These are phyloP conservation scores for Polytrichum commune DNA, from an alignment of 225 moss, liverwort and hornwort genomes.

Conservation along the genomic window DNA sequence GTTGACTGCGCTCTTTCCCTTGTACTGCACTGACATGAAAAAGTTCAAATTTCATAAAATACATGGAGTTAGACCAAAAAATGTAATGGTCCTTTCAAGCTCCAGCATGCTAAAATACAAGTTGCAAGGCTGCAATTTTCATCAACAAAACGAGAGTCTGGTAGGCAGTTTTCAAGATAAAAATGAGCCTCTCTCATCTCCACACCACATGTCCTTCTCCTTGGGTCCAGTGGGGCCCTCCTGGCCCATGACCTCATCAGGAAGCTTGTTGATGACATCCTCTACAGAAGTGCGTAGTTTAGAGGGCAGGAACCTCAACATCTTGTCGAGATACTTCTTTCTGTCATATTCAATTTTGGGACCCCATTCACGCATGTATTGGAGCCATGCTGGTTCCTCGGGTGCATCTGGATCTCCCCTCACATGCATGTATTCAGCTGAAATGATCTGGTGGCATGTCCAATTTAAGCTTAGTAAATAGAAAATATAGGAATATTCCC, in stretches of 20 bases:
- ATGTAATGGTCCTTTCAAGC: background rate
- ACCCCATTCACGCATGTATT: conserved; percentile 88
- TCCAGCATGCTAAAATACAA: background rate
- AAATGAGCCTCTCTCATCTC: conserved; percentile 57
- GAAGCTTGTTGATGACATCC: conserved; percentile 66
- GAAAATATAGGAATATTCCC: background rate
- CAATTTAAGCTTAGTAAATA: background rate
- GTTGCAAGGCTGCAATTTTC: background rate
- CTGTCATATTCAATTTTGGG: conserved; percentile 74
- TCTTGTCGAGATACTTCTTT: conserved; percentile 62
- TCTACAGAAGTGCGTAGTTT: conserved; percentile 54
- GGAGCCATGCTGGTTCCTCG: conserved; percentile 69
- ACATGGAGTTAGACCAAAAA: too few relatives aligned
- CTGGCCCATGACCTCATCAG: conserved; percentile 74
- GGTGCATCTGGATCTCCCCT: conserved; percentile 57
- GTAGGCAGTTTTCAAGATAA: too few relatives aligned
- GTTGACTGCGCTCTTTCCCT: too few relatives aligned
- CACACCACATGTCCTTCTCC: conserved; percentile 68
- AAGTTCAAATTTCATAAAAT: too few relatives aligned
- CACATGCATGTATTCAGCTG: conserved; percentile 49
- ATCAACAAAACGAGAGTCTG: too few relatives aligned
- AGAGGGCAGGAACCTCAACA: conserved; percentile 50
- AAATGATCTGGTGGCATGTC: conserved; percentile 48
- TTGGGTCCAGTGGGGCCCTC: conserved; percentile 80
- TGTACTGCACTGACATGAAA: too few relatives aligned